phyloP scores from a whole-genome alignment of 768 basidiomycete species.

The Hypholoma fasciculare region DNA sequence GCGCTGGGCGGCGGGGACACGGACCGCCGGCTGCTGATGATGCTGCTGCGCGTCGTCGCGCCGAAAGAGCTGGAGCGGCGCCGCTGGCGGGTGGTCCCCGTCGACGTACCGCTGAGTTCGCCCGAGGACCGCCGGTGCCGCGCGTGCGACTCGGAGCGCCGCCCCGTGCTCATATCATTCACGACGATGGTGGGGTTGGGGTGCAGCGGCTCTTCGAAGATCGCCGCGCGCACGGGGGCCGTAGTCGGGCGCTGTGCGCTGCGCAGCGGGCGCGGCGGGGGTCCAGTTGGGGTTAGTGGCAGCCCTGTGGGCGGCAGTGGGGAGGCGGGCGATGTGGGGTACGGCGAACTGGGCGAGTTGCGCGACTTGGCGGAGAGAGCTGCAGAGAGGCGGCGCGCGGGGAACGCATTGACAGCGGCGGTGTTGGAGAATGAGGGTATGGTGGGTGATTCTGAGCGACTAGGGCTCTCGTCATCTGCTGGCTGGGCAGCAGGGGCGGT shows the following conservation, averaged over 20 bases:
- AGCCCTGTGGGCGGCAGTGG: conserved; percentile 28
- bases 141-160: conserved; percentile 1
- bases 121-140: conserved; percentile 21
- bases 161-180: neutral
- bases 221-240: neutral
- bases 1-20: neutral
- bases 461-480: conserved; percentile 1
- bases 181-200: neutral
- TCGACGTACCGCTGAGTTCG: conserved; percentile 18
- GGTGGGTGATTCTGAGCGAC: conserved; percentile 34
- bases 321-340: conserved; percentile 6
- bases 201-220: neutral
- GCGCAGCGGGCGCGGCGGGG: conserved; percentile 28
- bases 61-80: conserved; percentile 22
- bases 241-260: conserved; percentile 22
- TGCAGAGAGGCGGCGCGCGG: conserved; percentile 4
- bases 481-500: neutral
- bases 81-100: conserved; percentile 17
- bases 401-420: conserved; percentile 47
- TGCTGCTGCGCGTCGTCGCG: neutral
- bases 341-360: conserved; percentile 2
- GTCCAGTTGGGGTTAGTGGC: conserved; percentile 19
- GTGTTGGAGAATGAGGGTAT: conserved; percentile 53
- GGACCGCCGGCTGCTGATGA: neutral
- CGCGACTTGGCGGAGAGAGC: conserved; percentile 5